Evolutionary conservation across 1,284 basidiomycete genomes (phyloP).

Genomic region (Puccinia brachypodii): DNA sequence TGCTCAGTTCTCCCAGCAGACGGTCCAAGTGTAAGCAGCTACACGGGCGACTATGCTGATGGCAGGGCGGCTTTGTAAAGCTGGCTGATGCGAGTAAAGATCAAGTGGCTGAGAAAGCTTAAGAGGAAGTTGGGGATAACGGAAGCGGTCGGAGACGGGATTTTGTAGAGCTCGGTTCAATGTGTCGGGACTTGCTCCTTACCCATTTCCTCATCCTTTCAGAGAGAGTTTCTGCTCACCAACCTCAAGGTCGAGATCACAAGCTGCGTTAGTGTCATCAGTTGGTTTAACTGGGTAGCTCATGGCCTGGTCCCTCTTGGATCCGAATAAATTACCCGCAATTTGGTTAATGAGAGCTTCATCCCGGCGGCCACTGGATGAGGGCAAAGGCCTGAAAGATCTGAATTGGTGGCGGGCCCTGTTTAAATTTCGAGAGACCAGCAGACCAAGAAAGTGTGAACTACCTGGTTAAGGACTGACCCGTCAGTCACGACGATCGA

Average conservation of each 20-base stretch:
- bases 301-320: neutral
- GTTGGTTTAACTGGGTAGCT: neutral
- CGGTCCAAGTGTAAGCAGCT: neutral
- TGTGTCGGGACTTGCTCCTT: neutral
- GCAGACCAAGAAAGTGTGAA: neutral
- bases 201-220: neutral
- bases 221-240: neutral
- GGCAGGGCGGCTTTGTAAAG: neutral
- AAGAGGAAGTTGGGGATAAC: neutral
- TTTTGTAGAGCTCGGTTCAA: neutral
- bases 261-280: neutral
- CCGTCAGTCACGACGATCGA: neutral
- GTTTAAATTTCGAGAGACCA: neutral
- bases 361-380: too few relatives aligned
- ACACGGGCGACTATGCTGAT: neutral
- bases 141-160: neutral
- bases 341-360: too few relatives aligned
- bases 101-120: neutral
- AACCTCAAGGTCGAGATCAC: neutral
- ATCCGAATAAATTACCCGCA: too few relatives aligned
- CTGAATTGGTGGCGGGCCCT: neutral
- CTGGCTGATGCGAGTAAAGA: neutral
- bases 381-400: too few relatives aligned
- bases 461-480: neutral
- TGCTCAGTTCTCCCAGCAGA: conserved; percentile 9